Evolutionary conservation across 768 basidiomycete species (phyloP).

Genomic region (Serendipita indica): DNA sequence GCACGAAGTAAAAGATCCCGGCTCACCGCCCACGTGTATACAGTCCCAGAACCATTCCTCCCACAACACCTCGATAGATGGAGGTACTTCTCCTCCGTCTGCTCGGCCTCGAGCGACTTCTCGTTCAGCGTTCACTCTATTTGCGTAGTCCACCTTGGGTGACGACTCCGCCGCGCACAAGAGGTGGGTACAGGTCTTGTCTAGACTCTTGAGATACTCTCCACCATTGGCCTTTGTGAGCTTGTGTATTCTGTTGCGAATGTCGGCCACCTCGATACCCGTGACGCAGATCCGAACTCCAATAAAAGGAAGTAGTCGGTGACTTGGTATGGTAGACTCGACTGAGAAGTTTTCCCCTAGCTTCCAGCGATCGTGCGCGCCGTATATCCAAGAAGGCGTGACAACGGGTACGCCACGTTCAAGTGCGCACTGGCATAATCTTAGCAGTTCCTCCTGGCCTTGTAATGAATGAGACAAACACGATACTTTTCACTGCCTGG

Average conservation of each 20-base stretch:
- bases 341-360: slow-evolving; percentile 35
- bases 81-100: slow-evolving; percentile 42
- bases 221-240: slow-evolving; percentile 49
- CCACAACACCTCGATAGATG: slow-evolving; percentile 60
- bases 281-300: slow-evolving; percentile 58
- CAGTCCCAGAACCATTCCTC: slow-evolving; percentile 98
- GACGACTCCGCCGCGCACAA: slow-evolving; percentile 55
- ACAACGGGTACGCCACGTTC: slow-evolving; percentile 70
- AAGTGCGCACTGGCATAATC: slow-evolving; percentile 51
- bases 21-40: slow-evolving; percentile 49
- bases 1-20: slow-evolving; percentile 5
- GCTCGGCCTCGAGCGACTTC: slow-evolving; percentile 41
- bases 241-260: slow-evolving; percentile 49
- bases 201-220: slow-evolving; percentile 54
- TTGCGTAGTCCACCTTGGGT: slow-evolving; percentile 26
- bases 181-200: slow-evolving; percentile 68
- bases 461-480: slow-evolving; percentile 21
- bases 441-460: background rate
- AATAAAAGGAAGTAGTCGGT: slow-evolving; percentile 62
- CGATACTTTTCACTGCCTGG: slow-evolving; percentile 75
- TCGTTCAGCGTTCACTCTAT: slow-evolving; percentile 67
- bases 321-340: slow-evolving; percentile 38
- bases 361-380: slow-evolving; percentile 59
- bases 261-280: slow-evolving; percentile 48
- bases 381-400: slow-evolving; percentile 58